These are phyloP conservation scores for Incumbomyces lentus DNA, from an alignment of 2,329 filamentous ascomycete species.

Conservation along the genomic window DNA sequence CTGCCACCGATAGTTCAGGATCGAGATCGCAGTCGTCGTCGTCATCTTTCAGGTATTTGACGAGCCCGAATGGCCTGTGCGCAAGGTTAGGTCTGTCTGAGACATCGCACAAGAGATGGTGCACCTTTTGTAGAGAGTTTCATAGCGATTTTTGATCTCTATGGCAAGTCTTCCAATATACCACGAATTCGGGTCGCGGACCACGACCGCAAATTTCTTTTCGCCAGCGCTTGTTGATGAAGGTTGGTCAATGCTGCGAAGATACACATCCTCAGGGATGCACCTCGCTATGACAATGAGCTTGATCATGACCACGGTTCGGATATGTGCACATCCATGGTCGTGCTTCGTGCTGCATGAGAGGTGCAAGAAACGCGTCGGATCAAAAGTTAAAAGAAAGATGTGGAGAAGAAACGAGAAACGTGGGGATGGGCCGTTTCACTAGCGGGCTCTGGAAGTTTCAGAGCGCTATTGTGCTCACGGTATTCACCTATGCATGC, in stretches of 20 bases:
- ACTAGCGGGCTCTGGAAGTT: too few species aligned
- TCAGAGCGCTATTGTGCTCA: too few species aligned
- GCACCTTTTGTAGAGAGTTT: conserved; percentile 17
- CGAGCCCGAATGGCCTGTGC: conserved; percentile 15
- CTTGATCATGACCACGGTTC: conserved; percentile 16
- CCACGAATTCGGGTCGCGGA: conserved; percentile 19
- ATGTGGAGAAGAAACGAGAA: conserved; percentile 5
- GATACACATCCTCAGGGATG: conserved; percentile 19
- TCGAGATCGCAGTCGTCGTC: conserved; percentile 21
- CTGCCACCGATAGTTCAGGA: conserved; percentile 17
- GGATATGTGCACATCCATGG: neutral
- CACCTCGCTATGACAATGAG: conserved; percentile 18
- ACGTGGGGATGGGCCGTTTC: neutral
- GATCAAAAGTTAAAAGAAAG: conserved; percentile 1
- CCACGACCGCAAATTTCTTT: conserved; percentile 16
- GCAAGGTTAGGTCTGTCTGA: neutral
- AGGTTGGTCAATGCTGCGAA: conserved; percentile 7
- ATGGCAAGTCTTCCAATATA: conserved; percentile 18
- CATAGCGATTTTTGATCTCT: conserved; percentile 16
- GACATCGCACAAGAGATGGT: too few species aligned
- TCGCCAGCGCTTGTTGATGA: conserved; percentile 6
- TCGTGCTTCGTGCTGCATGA: neutral
- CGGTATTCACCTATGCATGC: too few species aligned
- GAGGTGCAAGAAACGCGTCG: conserved; percentile 1
- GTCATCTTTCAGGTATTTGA: conserved; percentile 21